Base-by-base conservation (phyloP, 1,284 basidiomycete genomes). In the Tylopilus sp. region DNA sequence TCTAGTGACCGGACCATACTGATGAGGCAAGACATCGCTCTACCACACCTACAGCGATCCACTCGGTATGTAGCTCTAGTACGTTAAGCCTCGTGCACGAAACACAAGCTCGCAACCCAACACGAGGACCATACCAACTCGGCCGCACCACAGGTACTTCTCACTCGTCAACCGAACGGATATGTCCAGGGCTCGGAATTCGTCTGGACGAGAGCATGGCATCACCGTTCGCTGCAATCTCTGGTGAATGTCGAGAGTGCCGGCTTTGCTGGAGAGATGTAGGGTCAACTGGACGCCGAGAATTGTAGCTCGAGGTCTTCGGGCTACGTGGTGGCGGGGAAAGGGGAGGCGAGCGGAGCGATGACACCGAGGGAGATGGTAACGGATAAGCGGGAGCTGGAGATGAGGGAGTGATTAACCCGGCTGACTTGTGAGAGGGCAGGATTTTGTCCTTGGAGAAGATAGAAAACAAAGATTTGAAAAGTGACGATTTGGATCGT, bases 401-500 rank as follows among this genome's bases (percentile, higher is more conserved):
- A 34, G 78, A 75, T 18, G 76, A 77, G 1, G 81, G 77, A 0
- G 79, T 77, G 45, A 87, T 78, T 39, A 87, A 66, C n/a, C 82
- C 84, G 59, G 83, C 78, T 19, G 76, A 68, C 16, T 67, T 63
- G 46, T 70, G 65, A 49, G 59, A 66, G 18, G 68, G 63, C 18
- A 65, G 56, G 19, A 60, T 44, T 53, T 60, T 71, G 69, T 49
- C 61, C 48, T 52, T 70, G 19, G 75, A 69, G 51, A 75, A 53
- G 50, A 70, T 69, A 25, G 74, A 74, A 52, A 88, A 73, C 33
- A 85, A 68, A 4, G 84, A 81, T 58, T 84, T 81, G 60, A 88
- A 77, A 9, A 89, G 71, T 11, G 86, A 87, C 10, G 69, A 65
- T 67, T 73, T 63, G 67, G 73, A 52, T 63, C 61, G 59, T 63